Evolutionary conservation across 768 basidiomycete genomes (phyloP), one percentile per base, ranked within the genome.

Genomic region (Leucocoprinus leucothites): DNA sequence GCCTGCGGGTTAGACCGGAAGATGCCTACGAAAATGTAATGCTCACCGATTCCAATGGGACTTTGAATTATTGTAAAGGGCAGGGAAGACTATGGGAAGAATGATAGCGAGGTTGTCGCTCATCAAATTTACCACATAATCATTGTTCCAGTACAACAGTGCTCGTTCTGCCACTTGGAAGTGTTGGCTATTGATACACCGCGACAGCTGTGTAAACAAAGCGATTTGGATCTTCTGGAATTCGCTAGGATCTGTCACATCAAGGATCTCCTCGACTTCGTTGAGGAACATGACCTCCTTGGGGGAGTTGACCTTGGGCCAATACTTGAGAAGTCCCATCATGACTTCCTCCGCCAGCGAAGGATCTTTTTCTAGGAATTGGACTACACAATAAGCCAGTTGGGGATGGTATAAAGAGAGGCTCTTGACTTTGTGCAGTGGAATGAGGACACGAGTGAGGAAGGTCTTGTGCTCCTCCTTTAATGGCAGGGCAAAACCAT

Each of bases 231-330:
- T 91, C 80, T 98, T 98, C 70, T 87, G 87, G 74, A 99, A 99
- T 72, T 98, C 95, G 52, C 82, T 81, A 1, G 94, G 94, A 65
- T 98, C 95, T 61, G 97, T 98, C 57, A 99, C 97, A 71, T 99
- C 97, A 59, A 99, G 73, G 3, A 99, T 91, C 76, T 99, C 97
- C 72, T 99, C 97, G 51, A 99, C 93, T 75, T 99, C 97, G 71
- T 98, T 98, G 56, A 99, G 77, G 75, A 91, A 99, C 97, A 99
- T 99, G 71, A 98, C 97, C 67, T 99, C 97, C 76, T 99, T 99
- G 14, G 95, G 95, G 31, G 91, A 94, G 71, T 99, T 98, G 63
- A 99, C 97, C 71, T 98, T 98, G 28, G 97, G 97, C 97, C 97
- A 99, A 71, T 82, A 99, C 70, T 89, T 89, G 68, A 99, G 82